Conservation (phyloP, 2,329 filamentous ascomycete species). For the Beauveria rudraprayagi region DNA sequence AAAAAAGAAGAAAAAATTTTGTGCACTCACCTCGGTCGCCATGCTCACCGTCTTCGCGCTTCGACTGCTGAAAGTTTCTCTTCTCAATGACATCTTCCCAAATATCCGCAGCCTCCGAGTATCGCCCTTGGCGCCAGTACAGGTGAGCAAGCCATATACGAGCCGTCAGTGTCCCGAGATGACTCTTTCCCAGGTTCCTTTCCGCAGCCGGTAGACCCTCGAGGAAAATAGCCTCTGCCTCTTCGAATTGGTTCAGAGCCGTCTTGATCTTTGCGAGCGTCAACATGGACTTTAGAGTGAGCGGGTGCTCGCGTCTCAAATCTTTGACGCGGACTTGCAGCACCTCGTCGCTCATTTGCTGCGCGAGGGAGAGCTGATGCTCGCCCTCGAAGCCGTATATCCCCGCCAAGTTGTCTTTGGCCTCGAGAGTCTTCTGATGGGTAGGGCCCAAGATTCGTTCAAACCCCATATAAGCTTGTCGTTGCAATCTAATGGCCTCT, state of each 20-base stretch:
- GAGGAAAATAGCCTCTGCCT: neutral
- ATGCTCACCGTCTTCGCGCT: slow-evolving; percentile 1
- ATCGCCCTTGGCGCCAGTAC: neutral
- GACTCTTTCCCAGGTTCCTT: neutral
- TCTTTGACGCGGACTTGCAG: neutral
- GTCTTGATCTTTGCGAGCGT: slow-evolving; percentile 4
- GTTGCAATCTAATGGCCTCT: neutral
- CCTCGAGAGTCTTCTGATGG: slow-evolving; percentile 1
- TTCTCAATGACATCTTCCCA: slow-evolving; percentile 6
- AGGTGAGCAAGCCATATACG: neutral
- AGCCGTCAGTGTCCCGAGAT: slow-evolving; percentile 1
- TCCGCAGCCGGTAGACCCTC: neutral
- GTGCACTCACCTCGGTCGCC: neutral
- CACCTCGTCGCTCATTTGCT: neutral
- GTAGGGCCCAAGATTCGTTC: neutral
- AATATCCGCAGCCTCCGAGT: neutral
- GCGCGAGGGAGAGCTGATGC: neutral
- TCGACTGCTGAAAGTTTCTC: neutral
- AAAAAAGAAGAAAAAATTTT: neutral
- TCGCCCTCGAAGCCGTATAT: neutral
- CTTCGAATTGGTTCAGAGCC: neutral
- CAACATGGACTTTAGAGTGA: slow-evolving; percentile 1
- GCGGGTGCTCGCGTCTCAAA: neutral
- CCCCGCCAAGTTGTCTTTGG: neutral
- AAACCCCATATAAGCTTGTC: neutral